Percentiles rank a stretch among this genome's conserved stretches.
Evolutionary conservation across 2,329 filamentous ascomycete species (phyloP).

Genomic region (Rhexocercosporidium sp.): DNA sequence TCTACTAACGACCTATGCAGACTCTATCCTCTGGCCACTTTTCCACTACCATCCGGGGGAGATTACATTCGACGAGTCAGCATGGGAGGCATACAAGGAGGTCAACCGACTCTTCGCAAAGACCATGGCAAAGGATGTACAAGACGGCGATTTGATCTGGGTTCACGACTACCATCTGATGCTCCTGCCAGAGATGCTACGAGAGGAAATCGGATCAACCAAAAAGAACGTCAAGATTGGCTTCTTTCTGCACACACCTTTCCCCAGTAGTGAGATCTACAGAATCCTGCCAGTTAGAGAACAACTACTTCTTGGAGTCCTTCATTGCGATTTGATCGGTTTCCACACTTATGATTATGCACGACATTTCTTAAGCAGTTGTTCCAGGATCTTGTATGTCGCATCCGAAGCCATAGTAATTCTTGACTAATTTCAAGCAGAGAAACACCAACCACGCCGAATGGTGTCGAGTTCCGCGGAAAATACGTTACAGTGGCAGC

Average conservation of each 20-base stretch:
- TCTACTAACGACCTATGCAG: conserved; percentile 49
- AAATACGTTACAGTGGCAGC: conserved; percentile 91
- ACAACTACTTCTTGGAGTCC: conserved; percentile 81
- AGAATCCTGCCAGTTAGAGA: conserved; percentile 92
- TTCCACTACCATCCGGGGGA: conserved; percentile 99
- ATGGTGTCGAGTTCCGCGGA: conserved; percentile 88
- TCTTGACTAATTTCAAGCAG: conserved; percentile 39
- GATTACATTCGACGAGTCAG: conserved; percentile 95
- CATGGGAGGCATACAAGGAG: conserved; percentile 91
- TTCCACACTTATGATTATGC: conserved; percentile 99
- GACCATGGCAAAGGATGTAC: conserved; percentile 82
- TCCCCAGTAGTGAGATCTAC: conserved; percentile 96
- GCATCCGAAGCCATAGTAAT: background rate
- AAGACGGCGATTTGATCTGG: conserved; percentile 96
- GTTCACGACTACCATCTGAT: conserved; percentile 99
- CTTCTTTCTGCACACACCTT: conserved; percentile 97
- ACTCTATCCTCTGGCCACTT: conserved; percentile 97
- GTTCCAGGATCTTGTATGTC: conserved; percentile 84
- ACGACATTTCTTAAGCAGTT: conserved; percentile 95
- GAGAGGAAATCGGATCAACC: conserved; percentile 79
- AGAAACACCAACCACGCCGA: conserved; percentile 80
- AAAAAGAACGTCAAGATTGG: conserved; percentile 96
- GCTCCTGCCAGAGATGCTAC: conserved; percentile 93
- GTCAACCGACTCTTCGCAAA: conserved; percentile 93
- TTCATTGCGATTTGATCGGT: conserved; percentile 93